Percentiles rank a stretch among this genome's conserved stretches.
These are phyloP conservation scores for Acorus calamus DNA, from an alignment of 106 monocot species.

Conservation along the genomic window DNA sequence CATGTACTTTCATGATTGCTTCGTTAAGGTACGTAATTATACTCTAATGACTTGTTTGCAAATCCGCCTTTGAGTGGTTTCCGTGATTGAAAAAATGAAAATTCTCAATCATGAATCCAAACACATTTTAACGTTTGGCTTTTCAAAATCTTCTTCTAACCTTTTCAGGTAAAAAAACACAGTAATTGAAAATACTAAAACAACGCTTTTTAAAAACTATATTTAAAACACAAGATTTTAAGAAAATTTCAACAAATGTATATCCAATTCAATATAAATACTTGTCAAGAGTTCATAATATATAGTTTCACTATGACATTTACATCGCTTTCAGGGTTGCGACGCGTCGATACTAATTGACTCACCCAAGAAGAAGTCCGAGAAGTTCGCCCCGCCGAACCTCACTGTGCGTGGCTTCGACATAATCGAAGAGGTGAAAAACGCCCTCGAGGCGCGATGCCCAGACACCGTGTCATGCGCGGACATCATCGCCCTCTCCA, in stretches of 20 bases:
- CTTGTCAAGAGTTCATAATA: too few relatives aligned
- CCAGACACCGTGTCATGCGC: conserved; percentile 20
- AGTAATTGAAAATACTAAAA: neutral
- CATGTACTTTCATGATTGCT: conserved; percentile 46
- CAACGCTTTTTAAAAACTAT: neutral
- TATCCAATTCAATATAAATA: too few relatives aligned
- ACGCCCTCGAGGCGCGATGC: conserved; percentile 20
- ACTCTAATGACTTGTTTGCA: neutral
- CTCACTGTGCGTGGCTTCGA: conserved; percentile 30
- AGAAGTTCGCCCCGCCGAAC: conserved; percentile 29
- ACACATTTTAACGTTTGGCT: too few relatives aligned
- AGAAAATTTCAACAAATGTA: too few relatives aligned
- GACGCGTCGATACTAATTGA: conserved; percentile 35
- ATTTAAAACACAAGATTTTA: too few relatives aligned
- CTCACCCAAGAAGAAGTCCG: conserved; percentile 18
- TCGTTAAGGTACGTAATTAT: conserved; percentile 19
- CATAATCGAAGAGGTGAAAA: conserved; percentile 26
- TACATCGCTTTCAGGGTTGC: conserved; percentile 21
- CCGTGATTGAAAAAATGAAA: too few relatives aligned
- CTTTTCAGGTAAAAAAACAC: neutral
- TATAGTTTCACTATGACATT: too few relatives aligned
- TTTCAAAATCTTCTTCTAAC: too few relatives aligned
- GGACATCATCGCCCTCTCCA: conserved; percentile 13
- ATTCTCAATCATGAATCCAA: too few relatives aligned
- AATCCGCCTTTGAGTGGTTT: neutral